Percentiles rank a stretch among this genome's conserved stretches.
These are phyloP conservation scores for Penicillium sumatraense DNA, from an alignment of 2,329 filamentous ascomycete genomes.

Conservation along the genomic window DNA sequence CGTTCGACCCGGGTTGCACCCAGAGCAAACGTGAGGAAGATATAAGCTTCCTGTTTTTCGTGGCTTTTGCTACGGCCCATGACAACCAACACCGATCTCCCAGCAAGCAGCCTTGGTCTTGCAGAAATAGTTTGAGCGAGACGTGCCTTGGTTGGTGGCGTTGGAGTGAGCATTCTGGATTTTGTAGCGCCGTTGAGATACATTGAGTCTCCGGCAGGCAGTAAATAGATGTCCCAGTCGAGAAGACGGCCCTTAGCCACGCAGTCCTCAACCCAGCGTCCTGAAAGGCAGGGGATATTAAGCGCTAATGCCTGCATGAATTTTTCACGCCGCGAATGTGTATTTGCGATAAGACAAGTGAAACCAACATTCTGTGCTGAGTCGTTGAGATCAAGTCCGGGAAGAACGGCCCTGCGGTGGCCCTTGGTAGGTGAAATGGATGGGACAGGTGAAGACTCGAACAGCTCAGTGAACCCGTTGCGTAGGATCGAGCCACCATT, in stretches of 20 bases:
- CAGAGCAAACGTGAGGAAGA: constrained; percentile 79
- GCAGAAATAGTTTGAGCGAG: constrained; percentile 62
- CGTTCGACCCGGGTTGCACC: constrained; percentile 71
- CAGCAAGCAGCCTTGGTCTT: constrained; percentile 67
- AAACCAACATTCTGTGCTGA: constrained; percentile 68
- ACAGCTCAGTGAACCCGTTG: constrained; percentile 80
- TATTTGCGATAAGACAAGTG: constrained; percentile 82
- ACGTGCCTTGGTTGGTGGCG: constrained; percentile 60
- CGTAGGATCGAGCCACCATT: constrained; percentile 75
- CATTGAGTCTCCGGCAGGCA: constrained; percentile 80
- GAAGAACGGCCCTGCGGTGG: constrained; percentile 20
- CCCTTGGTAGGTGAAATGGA: constrained; percentile 34
- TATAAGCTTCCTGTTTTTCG: constrained; percentile 70
- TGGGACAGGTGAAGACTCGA: constrained; percentile 54
- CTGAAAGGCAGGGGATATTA: constrained; percentile 81
- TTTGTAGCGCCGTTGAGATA: constrained; percentile 77
- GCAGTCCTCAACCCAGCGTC: constrained; percentile 79
- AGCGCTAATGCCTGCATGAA: constrained; percentile 94
- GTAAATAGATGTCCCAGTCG: constrained; percentile 79
- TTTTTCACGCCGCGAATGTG: constrained; percentile 83
- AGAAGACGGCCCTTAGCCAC: constrained; percentile 64
- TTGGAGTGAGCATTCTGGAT: constrained; percentile 70
- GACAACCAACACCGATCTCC: constrained; percentile 72
- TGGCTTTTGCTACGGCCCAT: constrained; percentile 67
- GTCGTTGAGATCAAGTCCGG: constrained; percentile 58